A percentile compares a stretch with the other conserved stretches of the same genome.
phyloP scores from a whole-genome alignment of 2,329 filamentous ascomycete genomes.

The Trichocomaceae sp. region DNA sequence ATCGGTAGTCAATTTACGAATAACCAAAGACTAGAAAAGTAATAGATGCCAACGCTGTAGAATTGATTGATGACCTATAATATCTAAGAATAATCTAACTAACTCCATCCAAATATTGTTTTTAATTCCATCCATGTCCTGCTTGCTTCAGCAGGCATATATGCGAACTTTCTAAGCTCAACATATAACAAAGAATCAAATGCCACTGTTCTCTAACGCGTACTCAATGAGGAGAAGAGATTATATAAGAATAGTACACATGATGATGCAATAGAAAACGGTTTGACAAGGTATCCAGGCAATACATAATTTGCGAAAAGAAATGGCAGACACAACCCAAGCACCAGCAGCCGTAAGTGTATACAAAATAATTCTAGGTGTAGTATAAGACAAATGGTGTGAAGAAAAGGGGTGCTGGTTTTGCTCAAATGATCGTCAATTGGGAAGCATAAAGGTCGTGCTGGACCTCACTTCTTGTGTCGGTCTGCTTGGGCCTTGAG shows the following conservation, averaged over 20 bases:
- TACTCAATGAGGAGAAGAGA: slow-evolving; percentile 5
- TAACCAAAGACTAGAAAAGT: background rate
- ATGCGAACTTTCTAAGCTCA: background rate
- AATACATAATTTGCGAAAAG: background rate
- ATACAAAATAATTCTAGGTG: slow-evolving; percentile 4
- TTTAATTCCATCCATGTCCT: background rate
- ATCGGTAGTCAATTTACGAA: background rate
- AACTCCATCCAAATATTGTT: background rate
- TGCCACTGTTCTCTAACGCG: background rate
- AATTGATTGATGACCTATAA: background rate
- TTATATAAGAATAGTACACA: slow-evolving; percentile 1
- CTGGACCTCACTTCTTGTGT: slow-evolving; percentile 49
- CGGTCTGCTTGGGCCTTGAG: slow-evolving; percentile 60
- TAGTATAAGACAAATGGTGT: slow-evolving; percentile 6
- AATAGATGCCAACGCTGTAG: background rate
- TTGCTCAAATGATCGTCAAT: background rate
- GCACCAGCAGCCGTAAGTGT: background rate
- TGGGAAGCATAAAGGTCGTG: background rate
- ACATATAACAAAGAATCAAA: background rate
- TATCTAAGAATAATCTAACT: background rate
- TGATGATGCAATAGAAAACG: background rate
- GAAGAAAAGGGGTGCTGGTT: slow-evolving; percentile 2
- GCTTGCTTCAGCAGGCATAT: background rate
- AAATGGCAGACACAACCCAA: background rate
- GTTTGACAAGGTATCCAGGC: background rate